Percentiles rank a stretch among this genome's conserved stretches.
phyloP scores from a whole-genome alignment of 1,284 basidiomycete species.

The Thecaphora thlaspeos region DNA sequence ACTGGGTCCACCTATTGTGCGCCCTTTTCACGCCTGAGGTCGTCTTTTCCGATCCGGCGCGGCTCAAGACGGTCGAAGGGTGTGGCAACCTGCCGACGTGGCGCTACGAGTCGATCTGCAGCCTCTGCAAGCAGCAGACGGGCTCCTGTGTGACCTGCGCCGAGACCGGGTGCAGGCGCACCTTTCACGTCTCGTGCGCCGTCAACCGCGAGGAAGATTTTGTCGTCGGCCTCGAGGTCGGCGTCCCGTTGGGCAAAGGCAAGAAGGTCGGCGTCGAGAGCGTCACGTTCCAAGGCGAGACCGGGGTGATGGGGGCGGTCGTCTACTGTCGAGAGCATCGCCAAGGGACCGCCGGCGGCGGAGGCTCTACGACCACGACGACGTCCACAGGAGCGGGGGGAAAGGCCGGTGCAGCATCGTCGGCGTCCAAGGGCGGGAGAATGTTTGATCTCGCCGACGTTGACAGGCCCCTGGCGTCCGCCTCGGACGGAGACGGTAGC shows the following conservation, averaged over 20 bases:
- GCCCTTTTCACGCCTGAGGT: conserved; percentile 83
- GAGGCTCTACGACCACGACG: too few relatives aligned
- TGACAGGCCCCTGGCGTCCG: too few relatives aligned
- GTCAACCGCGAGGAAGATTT: conserved; percentile 69
- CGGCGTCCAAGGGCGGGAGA: conserved; percentile 62
- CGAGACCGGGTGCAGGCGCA: conserved; percentile 68
- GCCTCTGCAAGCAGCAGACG: conserved; percentile 65
- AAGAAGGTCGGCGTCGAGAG: conserved; percentile 59
- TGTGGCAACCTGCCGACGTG: conserved; percentile 68
- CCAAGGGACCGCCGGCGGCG: too few relatives aligned
- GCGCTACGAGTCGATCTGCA: conserved; percentile 59
- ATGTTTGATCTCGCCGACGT: conserved; percentile 80
- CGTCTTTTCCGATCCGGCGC: conserved; percentile 71
- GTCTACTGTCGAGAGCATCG: neutral
- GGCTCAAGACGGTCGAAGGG: conserved; percentile 79
- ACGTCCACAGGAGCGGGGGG: too few relatives aligned
- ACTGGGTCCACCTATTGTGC: conserved; percentile 88
- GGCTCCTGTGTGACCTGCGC: conserved; percentile 81
- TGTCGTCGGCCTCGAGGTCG: conserved; percentile 86
- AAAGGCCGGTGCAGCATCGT: too few relatives aligned
- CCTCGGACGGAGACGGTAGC: too few relatives aligned
- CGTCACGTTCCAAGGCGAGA: conserved; percentile 80
- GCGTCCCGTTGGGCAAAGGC: conserved; percentile 67
- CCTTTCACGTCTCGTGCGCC: conserved; percentile 86
- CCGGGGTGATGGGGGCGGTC: conserved; percentile 70